Evolutionary conservation across 1,139 yeast species (phyloP).

Genomic region (Nakaseomyces glabratus): DNA sequence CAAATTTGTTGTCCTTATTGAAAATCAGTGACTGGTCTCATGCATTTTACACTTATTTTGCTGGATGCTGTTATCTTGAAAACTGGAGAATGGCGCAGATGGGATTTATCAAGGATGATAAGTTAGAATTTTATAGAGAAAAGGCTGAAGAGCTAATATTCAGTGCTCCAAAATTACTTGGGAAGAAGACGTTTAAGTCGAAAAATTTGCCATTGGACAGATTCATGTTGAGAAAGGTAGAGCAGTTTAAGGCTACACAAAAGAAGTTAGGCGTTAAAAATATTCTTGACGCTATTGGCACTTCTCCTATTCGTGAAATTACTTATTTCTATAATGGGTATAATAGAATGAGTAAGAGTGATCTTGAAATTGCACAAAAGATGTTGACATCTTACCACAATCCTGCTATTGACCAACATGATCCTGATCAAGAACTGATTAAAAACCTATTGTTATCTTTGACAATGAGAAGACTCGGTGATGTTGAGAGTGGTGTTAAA

Average conservation of each 20-base stretch:
- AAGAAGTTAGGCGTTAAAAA: constrained; percentile 38
- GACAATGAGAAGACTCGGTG: constrained; percentile 56
- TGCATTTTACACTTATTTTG: constrained; percentile 74
- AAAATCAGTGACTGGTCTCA: constrained; percentile 87
- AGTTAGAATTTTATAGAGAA: constrained; percentile 43
- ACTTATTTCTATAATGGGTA: constrained; percentile 91
- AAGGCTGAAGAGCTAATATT: constrained; percentile 54
- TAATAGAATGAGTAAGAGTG: constrained; percentile 64
- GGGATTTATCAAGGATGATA: constrained; percentile 36
- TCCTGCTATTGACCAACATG: constrained; percentile 27
- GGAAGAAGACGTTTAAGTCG: constrained; percentile 58
- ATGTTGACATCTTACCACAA: constrained; percentile 36
- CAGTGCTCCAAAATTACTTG: constrained; percentile 60
- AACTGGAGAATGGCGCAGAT: constrained; percentile 59
- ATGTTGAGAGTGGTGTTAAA: constrained; percentile 48
- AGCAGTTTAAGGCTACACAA: constrained; percentile 44
- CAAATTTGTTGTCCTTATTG: constrained; percentile 57
- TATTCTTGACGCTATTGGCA: constrained; percentile 69
- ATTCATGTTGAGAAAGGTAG: constrained; percentile 64
- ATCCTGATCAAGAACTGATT: constrained; percentile 58
- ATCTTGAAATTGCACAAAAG: constrained; percentile 46
- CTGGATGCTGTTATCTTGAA: constrained; percentile 80
- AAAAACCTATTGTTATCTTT: constrained; percentile 57
- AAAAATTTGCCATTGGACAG: constrained; percentile 88
- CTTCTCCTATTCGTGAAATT: constrained; percentile 79